phyloP scores from a whole-genome alignment of 306 rosid species.

The Vachellia collinsii region DNA sequence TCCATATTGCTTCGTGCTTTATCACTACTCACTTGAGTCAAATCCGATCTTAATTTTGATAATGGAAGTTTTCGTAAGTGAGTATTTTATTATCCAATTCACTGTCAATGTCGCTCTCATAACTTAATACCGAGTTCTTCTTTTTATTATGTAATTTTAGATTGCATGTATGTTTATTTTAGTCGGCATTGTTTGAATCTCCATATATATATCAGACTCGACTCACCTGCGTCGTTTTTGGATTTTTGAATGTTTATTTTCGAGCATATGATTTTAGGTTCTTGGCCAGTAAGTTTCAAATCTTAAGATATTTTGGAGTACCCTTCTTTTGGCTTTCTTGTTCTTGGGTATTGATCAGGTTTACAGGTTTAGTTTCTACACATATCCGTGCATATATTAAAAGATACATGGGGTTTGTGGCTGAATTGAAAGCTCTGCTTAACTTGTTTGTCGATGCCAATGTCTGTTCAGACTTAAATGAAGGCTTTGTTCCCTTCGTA shows the following conservation, averaged over 20 bases:
- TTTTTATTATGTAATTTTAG: not conserved
- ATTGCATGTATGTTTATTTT: not conserved
- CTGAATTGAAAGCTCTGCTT: conserved; percentile 11
- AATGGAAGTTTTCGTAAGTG: not conserved
- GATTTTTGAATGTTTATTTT: not conserved
- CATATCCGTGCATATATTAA: too few relatives aligned
- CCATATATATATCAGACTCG: not conserved
- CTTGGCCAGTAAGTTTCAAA: not conserved
- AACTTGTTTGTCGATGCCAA: not conserved
- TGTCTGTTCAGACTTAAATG: not conserved
- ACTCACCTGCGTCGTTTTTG: not conserved
- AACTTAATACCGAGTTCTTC: not conserved
- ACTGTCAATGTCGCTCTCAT: not conserved
- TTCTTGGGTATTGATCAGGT: not conserved
- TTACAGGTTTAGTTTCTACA: not conserved
- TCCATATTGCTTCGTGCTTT: not conserved
- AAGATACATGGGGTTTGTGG: too few relatives aligned
- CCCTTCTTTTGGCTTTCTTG: not conserved
- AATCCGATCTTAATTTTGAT: not conserved
- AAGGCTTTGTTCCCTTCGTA: not conserved
- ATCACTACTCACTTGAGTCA: not conserved
- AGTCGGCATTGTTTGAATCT: not conserved
- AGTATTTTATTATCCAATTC: not conserved
- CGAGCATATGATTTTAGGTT: not conserved
- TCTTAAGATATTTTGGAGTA: not conserved